Evolutionary conservation across 202 grass and related monocot species (phyloP).

Genomic region (Setaria viridis): DNA sequence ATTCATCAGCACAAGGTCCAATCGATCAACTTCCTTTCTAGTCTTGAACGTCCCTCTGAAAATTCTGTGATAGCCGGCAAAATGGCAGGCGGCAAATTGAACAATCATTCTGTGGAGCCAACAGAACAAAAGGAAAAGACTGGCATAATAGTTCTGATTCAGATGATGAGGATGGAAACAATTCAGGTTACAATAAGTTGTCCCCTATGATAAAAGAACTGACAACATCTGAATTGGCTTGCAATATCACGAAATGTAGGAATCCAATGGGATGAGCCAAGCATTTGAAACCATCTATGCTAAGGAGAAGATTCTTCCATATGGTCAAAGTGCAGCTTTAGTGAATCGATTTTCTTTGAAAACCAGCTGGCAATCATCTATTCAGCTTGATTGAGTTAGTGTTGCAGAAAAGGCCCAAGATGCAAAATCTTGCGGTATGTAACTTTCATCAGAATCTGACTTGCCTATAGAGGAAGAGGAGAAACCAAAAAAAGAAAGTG

Average conservation of each 20-base stretch:
- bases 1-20: conserved; percentile 47
- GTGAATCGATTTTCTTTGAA: conserved; percentile 44
- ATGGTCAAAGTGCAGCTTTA: conserved; percentile 44
- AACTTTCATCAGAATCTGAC: neutral
- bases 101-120: conserved; percentile 9
- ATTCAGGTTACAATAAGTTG: conserved; percentile 23
- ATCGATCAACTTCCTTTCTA: conserved; percentile 62
- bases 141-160: conserved; percentile 78
- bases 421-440: conserved; percentile 77
- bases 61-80: neutral
- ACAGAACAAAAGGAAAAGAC: conserved; percentile 42
- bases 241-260: conserved; percentile 20
- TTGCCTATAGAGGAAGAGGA: conserved; percentile 51
- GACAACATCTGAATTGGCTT: conserved; percentile 23
- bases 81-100: conserved; percentile 19
- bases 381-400: conserved; percentile 76
- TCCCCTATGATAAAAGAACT: conserved; percentile 28
- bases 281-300: conserved; percentile 45
- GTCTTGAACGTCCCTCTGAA: conserved; percentile 24
- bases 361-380: conserved; percentile 59
- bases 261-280: conserved; percentile 36
- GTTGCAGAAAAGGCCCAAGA: conserved; percentile 64
- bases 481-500: conserved; percentile 45
- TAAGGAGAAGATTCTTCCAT: conserved; percentile 65
- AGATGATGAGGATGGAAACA: conserved; percentile 79